phyloP scores from a whole-genome alignment of 2,329 filamentous ascomycete species.

The Alternaria infectoria region DNA sequence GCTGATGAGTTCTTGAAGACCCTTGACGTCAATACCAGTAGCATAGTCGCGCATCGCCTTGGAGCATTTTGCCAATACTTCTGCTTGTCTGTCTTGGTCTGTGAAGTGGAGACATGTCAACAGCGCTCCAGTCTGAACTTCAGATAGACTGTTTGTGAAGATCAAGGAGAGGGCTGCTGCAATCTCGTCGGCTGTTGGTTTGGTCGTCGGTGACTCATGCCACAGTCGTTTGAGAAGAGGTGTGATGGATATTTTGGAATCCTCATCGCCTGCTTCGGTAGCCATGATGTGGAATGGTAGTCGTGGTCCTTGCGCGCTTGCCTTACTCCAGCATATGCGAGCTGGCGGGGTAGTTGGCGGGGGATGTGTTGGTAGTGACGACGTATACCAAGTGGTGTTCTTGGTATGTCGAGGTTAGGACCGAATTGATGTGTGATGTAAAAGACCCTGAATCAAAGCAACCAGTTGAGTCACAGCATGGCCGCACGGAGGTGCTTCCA shows the following conservation, averaged over 20 bases:
- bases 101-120: conserved; percentile 94
- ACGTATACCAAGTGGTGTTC: not conserved
- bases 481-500: conserved; percentile 22
- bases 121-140: conserved; percentile 84
- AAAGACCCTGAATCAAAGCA: conserved; percentile 5
- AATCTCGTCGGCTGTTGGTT: conserved; percentile 75
- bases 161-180: conserved; percentile 88
- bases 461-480: conserved; percentile 34
- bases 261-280: conserved; percentile 25
- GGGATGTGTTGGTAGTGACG: conserved; percentile 1
- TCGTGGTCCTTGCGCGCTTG: conserved; percentile 7
- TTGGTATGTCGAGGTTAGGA: not conserved
- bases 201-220: conserved; percentile 58
- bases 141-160: conserved; percentile 88
- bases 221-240: conserved; percentile 76
- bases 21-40: conserved; percentile 69
- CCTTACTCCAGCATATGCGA: conserved; percentile 15
- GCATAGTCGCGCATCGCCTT: conserved; percentile 83
- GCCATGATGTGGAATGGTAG: conserved; percentile 30
- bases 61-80: conserved; percentile 86
- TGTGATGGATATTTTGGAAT: conserved; percentile 63
- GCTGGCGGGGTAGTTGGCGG: conserved; percentile 19
- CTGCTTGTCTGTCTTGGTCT: conserved; percentile 78
- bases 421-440: not conserved
- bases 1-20: conserved; percentile 67